Evolutionary conservation across 495 filamentous ascomycete genomes (phyloP), one percentile per base, ranked within the genome.

Genomic region (Neurospora pannonica): DNA sequence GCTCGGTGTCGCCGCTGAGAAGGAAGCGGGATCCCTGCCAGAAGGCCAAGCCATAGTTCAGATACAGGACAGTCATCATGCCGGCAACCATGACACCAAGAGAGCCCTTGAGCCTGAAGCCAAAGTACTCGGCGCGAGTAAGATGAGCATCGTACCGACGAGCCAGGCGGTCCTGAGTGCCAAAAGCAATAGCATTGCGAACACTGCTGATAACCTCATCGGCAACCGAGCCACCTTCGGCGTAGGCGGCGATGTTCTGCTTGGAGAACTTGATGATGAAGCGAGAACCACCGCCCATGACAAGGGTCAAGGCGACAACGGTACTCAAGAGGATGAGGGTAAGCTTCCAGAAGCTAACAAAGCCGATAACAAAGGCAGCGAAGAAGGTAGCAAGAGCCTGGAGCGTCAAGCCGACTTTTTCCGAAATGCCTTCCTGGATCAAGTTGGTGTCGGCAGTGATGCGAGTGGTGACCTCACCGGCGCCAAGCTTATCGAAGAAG

Each of bases 121-220:
- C 95, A 83, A 88, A 94, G 77, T 84, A 88, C 79, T 97, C 90
- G 36, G 94, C 96, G 42, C 87, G 83, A 71, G 78, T 82, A 42
- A 99, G 84, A 79, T 96, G 91, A 0, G 70, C 80, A 75, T 97
- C 92, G 79, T 98, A 98, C 83, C 95, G 90, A 76, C 86, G 87
- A 21, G 94, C 93, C 34, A 99, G 87, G 77, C 94, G 93, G 70
- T 94, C 91, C 82, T 99, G 94, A 0, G 94, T 97, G 74, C 92
- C 92, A 78, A 98, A 99, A 10, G 96, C 96, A 6, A 91, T 90
- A n/a, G 94, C 92, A 80, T 97, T 98, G 42, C 96, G 89, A 76
- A 98, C 92, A 9, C 94, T 97, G 78, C 92, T 95, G 79, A 99
- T 90, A 73, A 97, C 95, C 82, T 99, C 96, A 81, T 98, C 96